Evolutionary conservation across 73 alveolate genomes (phyloP).

Genomic region (Effrenium voratum): DNA sequence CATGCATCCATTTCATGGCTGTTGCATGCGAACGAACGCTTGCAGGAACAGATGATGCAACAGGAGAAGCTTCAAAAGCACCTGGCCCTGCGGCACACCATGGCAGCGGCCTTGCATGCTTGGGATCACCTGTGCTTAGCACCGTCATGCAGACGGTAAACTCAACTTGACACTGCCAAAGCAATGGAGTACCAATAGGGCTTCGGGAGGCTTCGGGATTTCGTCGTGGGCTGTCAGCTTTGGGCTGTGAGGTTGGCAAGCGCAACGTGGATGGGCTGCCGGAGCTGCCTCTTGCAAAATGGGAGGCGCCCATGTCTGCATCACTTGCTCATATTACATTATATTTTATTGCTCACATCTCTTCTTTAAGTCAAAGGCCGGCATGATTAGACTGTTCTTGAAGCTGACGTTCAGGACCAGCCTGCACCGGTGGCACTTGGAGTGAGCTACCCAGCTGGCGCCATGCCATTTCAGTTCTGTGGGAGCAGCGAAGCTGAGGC

Average conservation of each 20-base stretch:
- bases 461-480: neutral
- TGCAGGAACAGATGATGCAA: slow-evolving; percentile 73
- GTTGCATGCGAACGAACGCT: no score
- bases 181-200: no score
- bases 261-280: slow-evolving; percentile 92
- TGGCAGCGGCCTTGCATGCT: no score
- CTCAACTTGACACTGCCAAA: no score
- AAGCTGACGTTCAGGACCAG: slow-evolving; percentile 29
- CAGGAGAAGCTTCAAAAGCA: slow-evolving; percentile 78
- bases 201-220: no score
- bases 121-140: no score
- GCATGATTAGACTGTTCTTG: no score
- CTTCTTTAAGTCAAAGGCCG: neutral
- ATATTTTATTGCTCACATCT: neutral
- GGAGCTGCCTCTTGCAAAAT: slow-evolving; percentile 67
- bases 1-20: no score
- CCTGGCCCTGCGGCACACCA: slow-evolving; percentile 84
- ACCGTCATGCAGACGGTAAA: no score
- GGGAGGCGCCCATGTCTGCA: slow-evolving; percentile 23
- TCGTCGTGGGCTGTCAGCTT: no score
- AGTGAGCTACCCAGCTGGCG: neutral
- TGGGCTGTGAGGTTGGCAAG: slow-evolving; percentile 74
- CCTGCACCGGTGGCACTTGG: slow-evolving; percentile 33
- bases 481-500: slow-evolving; percentile 20
- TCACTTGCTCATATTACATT: neutral